A percentile compares a stretch with the other conserved stretches of the same genome.
phyloP scores from a whole-genome alignment of 164 flowering plant genomes.

The Tinospora cordifolia region DNA sequence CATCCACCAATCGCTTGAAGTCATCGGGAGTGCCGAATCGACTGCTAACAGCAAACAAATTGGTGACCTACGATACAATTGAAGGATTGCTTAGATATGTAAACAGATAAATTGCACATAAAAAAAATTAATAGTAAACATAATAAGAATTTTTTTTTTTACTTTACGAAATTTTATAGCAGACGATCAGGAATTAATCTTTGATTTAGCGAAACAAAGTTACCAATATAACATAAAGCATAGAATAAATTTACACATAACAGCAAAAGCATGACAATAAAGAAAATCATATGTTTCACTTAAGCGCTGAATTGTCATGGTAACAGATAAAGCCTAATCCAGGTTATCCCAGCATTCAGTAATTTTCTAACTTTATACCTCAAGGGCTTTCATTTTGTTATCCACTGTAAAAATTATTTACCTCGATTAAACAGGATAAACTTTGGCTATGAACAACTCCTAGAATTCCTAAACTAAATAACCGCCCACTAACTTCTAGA shows the following conservation, averaged over 20 bases:
- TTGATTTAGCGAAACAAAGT: neutral
- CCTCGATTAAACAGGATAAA: too few species aligned
- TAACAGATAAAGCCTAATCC: neutral
- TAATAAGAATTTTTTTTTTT: neutral
- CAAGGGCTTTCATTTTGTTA: neutral
- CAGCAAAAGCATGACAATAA: neutral
- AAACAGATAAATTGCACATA: neutral
- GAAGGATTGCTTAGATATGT: neutral
- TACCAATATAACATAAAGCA: neutral
- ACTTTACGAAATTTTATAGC: neutral
- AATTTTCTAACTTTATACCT: neutral
- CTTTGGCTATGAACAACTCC: too few species aligned
- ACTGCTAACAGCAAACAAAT: conserved; percentile 88
- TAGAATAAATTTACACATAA: neutral
- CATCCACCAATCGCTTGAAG: conserved; percentile 88
- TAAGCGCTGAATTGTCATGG: neutral
- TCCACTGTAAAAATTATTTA: too few species aligned
- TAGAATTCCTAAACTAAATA: too few species aligned
- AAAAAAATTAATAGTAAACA: neutral
- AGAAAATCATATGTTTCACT: neutral
- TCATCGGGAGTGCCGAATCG: conserved; percentile 96
- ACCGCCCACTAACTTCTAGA: neutral
- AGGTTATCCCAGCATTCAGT: neutral
- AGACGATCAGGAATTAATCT: neutral
- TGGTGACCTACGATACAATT: conserved; percentile 62